These are phyloP conservation scores for Cicer chorassanicum DNA, from an alignment of 306 rosid genomes.

Conservation along the genomic window DNA sequence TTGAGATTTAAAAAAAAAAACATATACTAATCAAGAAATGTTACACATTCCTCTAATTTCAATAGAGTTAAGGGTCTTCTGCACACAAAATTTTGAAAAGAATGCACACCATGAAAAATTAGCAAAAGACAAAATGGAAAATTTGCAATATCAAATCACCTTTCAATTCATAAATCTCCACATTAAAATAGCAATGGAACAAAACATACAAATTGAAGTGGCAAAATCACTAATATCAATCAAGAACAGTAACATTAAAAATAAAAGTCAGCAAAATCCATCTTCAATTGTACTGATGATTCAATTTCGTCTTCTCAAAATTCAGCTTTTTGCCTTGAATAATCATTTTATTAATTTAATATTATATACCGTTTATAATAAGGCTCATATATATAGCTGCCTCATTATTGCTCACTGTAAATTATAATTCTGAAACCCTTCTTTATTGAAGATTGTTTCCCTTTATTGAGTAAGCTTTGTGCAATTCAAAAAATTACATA, in stretches of 20 bases:
- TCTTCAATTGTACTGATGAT: slow-evolving; percentile 11
- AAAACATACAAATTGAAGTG: slow-evolving; percentile 6
- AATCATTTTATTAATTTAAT: no score
- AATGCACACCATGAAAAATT: not conserved
- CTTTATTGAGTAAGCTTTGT: no score
- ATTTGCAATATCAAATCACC: not conserved
- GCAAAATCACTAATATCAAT: slow-evolving; percentile 6
- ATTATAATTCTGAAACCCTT: no score
- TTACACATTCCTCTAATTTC: no score
- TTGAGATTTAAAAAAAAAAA: no score
- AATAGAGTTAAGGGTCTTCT: not conserved
- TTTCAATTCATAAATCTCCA: not conserved
- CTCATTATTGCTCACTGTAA: no score
- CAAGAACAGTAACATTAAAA: not conserved
- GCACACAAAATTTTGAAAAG: not conserved
- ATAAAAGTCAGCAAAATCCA: not conserved
- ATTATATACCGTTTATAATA: no score
- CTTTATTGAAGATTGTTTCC: no score
- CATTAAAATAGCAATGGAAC: not conserved
- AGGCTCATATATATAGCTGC: no score
- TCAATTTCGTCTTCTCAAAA: slow-evolving; percentile 55
- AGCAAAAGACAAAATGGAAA: not conserved
- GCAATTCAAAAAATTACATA: no score
- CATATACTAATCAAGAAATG: no score
- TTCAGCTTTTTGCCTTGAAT: slow-evolving; percentile 42